Base-by-base conservation (phyloP, 2,329 filamentous ascomycete genomes). In the Neofusicoccum kwambonambiense region DNA sequence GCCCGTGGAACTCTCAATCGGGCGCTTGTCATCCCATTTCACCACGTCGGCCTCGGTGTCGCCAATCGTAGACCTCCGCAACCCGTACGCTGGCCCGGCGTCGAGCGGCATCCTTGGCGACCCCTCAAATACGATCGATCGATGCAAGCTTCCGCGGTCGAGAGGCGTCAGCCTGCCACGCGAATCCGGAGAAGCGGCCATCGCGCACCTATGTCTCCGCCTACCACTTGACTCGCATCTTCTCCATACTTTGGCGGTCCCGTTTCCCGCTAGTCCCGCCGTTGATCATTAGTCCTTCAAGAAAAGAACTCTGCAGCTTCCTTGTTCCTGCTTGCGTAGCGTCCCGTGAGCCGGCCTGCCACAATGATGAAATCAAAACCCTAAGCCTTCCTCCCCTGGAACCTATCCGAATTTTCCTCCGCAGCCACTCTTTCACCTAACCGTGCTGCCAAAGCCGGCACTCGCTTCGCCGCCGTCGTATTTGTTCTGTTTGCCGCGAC, bases 341-440 rank as follows among this genome's bases (percentile, higher is more conserved):
- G 42, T n/a, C 42, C 56, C 17, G 42, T 8, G 17, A 12, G 27
- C 27, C 56, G n/a, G 31, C 19, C 42, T 17, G 56, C 27, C 27
- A 42, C 41, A 4, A 60, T 60, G 56, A 60, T 47, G 42, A 47
- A 47, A 47, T 60, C 41, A 49, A 60, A 60, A 60, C 41, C 42
- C 42, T 60, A 47, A 19, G 27, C 27, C 5, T 7, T 60, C 42
- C 56, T 31, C 3, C 22, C 31, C 42, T 60, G 15, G 35, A 60
- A 15, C 5, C 11, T 47, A 60, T 37, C 31, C 42, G 22, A 9
- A 17, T 37, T 60, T 35, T 45, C 42, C n/a, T 45, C 17, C n/a
- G 2, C 42, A 31, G 42, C 19, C 41, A 8, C 42, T 60, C 27
- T 44, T 47, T 44, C 27, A 35, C 27, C 41, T 17, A 9, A 5